Evolutionary conservation across 2,329 filamentous ascomycete genomes (phyloP).

Genomic region (Hypoxylon sp.): DNA sequence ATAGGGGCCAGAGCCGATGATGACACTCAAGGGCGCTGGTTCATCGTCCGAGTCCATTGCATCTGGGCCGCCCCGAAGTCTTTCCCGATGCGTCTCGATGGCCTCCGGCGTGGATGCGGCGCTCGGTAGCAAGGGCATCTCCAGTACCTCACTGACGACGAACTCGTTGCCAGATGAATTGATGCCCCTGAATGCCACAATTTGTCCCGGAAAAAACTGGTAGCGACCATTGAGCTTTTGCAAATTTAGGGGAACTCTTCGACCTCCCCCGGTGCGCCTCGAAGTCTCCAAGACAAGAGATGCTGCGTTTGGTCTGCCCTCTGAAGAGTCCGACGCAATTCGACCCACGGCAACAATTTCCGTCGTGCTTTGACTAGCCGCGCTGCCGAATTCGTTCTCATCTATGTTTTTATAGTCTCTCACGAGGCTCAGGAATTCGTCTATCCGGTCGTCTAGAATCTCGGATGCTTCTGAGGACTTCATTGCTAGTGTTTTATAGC

Average conservation of each 20-base stretch:
- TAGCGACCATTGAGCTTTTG: constrained; percentile 72
- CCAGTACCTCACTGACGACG: constrained; percentile 79
- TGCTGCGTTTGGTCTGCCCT: constrained; percentile 86
- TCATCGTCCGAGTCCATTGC: constrained; percentile 70
- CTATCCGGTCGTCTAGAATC: constrained; percentile 93
- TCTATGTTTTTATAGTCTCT: constrained; percentile 81
- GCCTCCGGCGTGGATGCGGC: constrained; percentile 76
- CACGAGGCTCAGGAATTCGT: constrained; percentile 83
- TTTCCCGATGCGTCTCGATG: constrained; percentile 76
- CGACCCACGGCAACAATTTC: constrained; percentile 92
- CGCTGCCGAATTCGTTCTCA: constrained; percentile 86
- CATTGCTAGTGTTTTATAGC: constrained; percentile 94
- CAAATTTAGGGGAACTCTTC: constrained; percentile 84
- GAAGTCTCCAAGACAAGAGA: constrained; percentile 92
- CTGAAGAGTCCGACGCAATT: constrained; percentile 88
- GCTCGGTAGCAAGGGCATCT: constrained; percentile 78
- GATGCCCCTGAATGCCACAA: constrained; percentile 86
- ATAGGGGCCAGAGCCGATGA: constrained; percentile 89
- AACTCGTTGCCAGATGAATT: constrained; percentile 91
- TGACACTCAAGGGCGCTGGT: constrained; percentile 77
- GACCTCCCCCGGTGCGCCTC: constrained; percentile 82
- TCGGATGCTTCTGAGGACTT: constrained; percentile 93
- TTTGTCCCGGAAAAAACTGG: constrained; percentile 94
- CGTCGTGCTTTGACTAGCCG: constrained; percentile 83
- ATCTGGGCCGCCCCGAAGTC: constrained; percentile 73